A percentile compares a stretch with the other conserved stretches of the same genome.
These are phyloP conservation scores for Fraxinus baroniana DNA, from an alignment of 305 asterid species.

Conservation along the genomic window DNA sequence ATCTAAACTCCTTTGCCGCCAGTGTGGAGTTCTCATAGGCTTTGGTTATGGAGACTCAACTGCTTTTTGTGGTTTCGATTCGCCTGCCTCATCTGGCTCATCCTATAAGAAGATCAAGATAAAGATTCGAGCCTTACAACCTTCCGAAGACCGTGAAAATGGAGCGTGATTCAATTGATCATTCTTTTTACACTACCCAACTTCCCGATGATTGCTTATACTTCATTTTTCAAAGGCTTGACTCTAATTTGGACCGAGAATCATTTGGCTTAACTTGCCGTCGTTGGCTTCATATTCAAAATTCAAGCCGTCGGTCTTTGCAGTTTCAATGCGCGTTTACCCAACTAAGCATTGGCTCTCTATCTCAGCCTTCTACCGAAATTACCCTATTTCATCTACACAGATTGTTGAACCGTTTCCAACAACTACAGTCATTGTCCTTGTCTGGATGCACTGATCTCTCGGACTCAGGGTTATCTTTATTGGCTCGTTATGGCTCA, in stretches of 20 bases:
- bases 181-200: conserved; percentile 25
- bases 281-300: conserved; percentile 66
- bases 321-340: conserved; percentile 58
- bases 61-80: conserved; percentile 59
- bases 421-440: conserved; percentile 47
- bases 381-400: conserved; percentile 42
- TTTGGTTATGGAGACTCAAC: conserved; percentile 63
- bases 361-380: conserved; percentile 35
- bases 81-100: conserved; percentile 52
- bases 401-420: conserved; percentile 53
- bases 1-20: conserved; percentile 75
- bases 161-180: conserved; percentile 6
- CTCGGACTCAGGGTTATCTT: conserved; percentile 54
- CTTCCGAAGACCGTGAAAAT: conserved; percentile 41
- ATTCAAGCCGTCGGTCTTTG: conserved; percentile 53
- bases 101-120: conserved; percentile 57
- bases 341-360: conserved; percentile 31
- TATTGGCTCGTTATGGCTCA: conserved; percentile 40
- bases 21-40: conserved; percentile 67
- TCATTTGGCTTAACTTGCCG: conserved; percentile 75
- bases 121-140: conserved; percentile 64
- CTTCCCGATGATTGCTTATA: conserved; percentile 30
- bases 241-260: conserved; percentile 26
- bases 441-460: conserved; percentile 66
- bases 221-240: conserved; percentile 8